Percentiles rank a stretch among this genome's conserved stretches.
These are phyloP conservation scores for Saccharomycodes ludwigii DNA, from an alignment of 805 yeast species.

Conservation along the genomic window DNA sequence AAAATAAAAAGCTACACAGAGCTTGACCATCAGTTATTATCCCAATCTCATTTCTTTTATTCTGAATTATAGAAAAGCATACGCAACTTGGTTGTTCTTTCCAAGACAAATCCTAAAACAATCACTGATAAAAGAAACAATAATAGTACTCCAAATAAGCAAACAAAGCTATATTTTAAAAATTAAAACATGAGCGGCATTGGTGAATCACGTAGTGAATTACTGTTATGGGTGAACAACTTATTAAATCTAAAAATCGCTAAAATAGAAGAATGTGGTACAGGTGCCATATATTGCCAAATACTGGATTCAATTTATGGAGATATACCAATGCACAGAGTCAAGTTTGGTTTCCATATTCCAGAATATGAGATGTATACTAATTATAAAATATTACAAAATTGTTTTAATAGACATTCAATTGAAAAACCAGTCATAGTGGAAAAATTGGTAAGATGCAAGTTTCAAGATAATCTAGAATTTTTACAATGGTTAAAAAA, in stretches of 20 bases:
- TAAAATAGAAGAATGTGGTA: slow-evolving; percentile 88
- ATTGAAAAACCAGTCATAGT: slow-evolving; percentile 71
- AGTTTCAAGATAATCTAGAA: slow-evolving; percentile 88
- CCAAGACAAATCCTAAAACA: too few species aligned
- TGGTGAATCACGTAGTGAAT: slow-evolving; percentile 75
- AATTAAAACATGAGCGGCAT: slow-evolving; percentile 23
- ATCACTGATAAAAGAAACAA: too few species aligned
- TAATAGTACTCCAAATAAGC: too few species aligned
- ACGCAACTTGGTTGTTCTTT: too few species aligned
- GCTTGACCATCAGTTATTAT: too few species aligned
- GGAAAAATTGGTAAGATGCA: slow-evolving; percentile 71
- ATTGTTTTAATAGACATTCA: slow-evolving; percentile 57
- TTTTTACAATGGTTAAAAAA: slow-evolving; percentile 85
- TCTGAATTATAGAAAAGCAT: too few species aligned
- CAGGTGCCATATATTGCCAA: slow-evolving; percentile 93
- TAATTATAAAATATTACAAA: slow-evolving; percentile 80
- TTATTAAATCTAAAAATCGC: slow-evolving; percentile 51
- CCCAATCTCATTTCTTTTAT: too few species aligned
- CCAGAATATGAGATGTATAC: slow-evolving; percentile 63
- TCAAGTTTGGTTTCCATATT: slow-evolving; percentile 46
- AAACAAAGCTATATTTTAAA: too few species aligned
- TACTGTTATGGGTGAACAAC: slow-evolving; percentile 74
- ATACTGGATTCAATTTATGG: slow-evolving; percentile 74
- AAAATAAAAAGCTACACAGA: too few species aligned
- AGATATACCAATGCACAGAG: slow-evolving; percentile 71